These are phyloP conservation scores for Ascobolus immersus DNA, from an alignment of 495 filamentous ascomycete species.

Conservation along the genomic window DNA sequence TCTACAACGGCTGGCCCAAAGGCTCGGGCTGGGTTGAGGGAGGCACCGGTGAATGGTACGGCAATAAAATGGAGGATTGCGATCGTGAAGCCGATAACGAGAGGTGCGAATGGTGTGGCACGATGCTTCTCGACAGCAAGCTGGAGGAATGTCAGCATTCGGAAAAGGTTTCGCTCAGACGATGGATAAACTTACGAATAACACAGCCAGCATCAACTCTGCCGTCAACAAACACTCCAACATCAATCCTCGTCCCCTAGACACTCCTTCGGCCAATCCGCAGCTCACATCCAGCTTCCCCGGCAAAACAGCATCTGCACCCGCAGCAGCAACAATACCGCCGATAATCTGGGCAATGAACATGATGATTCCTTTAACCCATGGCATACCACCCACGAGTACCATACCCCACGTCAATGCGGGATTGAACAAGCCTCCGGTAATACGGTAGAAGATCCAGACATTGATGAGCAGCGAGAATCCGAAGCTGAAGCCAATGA, in stretches of 20 bases:
- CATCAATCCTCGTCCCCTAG: slow-evolving; percentile 36
- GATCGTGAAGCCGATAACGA: slow-evolving; percentile 49
- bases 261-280: slow-evolving; percentile 19
- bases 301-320: slow-evolving; percentile 18
- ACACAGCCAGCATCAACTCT: slow-evolving; percentile 46
- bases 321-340: slow-evolving; percentile 33
- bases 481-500: slow-evolving; percentile 46
- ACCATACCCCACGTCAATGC: slow-evolving; percentile 36
- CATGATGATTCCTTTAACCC: slow-evolving; percentile 25
- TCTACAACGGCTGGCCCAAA: slow-evolving; percentile 47
- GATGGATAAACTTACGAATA: too few species aligned
- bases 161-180: not conserved
- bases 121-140: slow-evolving; percentile 30
- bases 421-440: slow-evolving; percentile 62
- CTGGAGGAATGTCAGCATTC: not conserved
- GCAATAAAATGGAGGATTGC: slow-evolving; percentile 45
- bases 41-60: slow-evolving; percentile 49
- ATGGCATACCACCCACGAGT: slow-evolving; percentile 29
- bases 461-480: slow-evolving; percentile 55
- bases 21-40: slow-evolving; percentile 45
- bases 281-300: slow-evolving; percentile 9
- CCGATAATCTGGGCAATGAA: slow-evolving; percentile 30
- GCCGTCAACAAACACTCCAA: slow-evolving; percentile 64
- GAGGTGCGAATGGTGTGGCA: slow-evolving; percentile 49
- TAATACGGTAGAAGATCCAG: slow-evolving; percentile 65